Evolutionary conservation across 2,329 filamentous ascomycete genomes (phyloP).

Genomic region (Bimuria novae-zelandiae): DNA sequence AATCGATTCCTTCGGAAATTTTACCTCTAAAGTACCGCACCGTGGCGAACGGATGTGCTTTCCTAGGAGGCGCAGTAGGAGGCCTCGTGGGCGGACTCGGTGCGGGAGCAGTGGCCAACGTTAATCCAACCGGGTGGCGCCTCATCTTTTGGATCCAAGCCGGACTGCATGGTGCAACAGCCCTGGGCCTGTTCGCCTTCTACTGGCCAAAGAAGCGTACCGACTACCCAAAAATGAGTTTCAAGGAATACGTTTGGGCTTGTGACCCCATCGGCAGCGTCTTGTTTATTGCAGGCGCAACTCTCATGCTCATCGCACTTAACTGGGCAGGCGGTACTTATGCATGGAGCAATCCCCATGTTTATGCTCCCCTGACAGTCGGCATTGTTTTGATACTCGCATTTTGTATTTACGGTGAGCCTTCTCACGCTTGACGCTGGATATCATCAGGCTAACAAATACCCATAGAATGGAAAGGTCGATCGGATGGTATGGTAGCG

Average conservation of each 20-base stretch:
- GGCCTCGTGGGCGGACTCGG: slow-evolving; percentile 58
- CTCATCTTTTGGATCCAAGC: slow-evolving; percentile 65
- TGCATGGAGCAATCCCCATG: slow-evolving; percentile 29
- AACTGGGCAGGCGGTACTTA: slow-evolving; percentile 40
- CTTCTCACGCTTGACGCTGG: accelerated
- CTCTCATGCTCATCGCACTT: slow-evolving; percentile 34
- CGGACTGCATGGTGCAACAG: slow-evolving; percentile 56
- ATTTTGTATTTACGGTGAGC: slow-evolving; percentile 35
- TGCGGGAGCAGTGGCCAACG: slow-evolving; percentile 59
- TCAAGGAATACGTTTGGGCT: slow-evolving; percentile 34
- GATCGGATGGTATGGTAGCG: slow-evolving; percentile 59
- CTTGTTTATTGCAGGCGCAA: slow-evolving; percentile 31
- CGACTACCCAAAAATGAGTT: slow-evolving; percentile 30
- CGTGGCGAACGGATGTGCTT: slow-evolving; percentile 59
- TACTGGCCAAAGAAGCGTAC: slow-evolving; percentile 40
- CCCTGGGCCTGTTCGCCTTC: slow-evolving; percentile 52
- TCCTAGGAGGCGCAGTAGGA: slow-evolving; percentile 56
- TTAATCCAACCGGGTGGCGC: slow-evolving; percentile 55
- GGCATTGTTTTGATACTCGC: slow-evolving; percentile 29
- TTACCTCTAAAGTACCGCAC: slow-evolving; percentile 62
- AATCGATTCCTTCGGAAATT: slow-evolving; percentile 62
- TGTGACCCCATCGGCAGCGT: slow-evolving; percentile 37
- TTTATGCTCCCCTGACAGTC: slow-evolving; percentile 28
- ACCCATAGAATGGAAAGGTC: slow-evolving; percentile 58
- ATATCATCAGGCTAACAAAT: not conserved